These are phyloP conservation scores for Hygrocybe coccinea DNA, from an alignment of 768 basidiomycete species.

Conservation along the genomic window DNA sequence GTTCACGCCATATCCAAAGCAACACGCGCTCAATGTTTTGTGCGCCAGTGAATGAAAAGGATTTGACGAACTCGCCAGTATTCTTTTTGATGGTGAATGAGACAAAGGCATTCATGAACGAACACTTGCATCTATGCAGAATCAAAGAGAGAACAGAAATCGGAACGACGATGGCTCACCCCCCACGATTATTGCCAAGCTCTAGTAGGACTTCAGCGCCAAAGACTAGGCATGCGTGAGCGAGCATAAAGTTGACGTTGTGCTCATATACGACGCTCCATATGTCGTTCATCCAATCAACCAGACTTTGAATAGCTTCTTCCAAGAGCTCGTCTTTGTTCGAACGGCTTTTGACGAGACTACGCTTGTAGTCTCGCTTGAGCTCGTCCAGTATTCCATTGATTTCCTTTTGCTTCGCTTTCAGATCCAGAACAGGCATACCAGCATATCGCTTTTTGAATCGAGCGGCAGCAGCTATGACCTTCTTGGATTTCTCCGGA, in stretches of 20 bases:
- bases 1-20: conserved; percentile 67
- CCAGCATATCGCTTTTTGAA: conserved; percentile 34
- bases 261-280: conserved; percentile 62
- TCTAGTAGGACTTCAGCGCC: conserved; percentile 40
- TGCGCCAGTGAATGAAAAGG: conserved; percentile 37
- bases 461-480: conserved; percentile 37
- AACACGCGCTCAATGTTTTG: conserved; percentile 35
- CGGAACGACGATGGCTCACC: conserved; percentile 10
- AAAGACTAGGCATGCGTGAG: conserved; percentile 55
- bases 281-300: conserved; percentile 57
- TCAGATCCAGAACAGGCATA: conserved; percentile 49
- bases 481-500: conserved; percentile 35
- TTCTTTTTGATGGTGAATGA: conserved; percentile 32
- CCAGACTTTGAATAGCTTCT: conserved; percentile 52
- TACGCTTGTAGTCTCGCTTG: conserved; percentile 47
- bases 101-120: conserved; percentile 34
- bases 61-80: conserved; percentile 36
- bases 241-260: conserved; percentile 44
- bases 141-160: conserved; percentile 6
- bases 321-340: conserved; percentile 49
- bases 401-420: conserved; percentile 53
- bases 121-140: conserved; percentile 42
- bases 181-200: conserved; percentile 30
- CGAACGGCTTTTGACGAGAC: conserved; percentile 50
- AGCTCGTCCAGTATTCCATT: conserved; percentile 49